A percentile compares a stretch with the other conserved stretches of the same genome.
These are phyloP conservation scores for Clitoria ternatea DNA, from an alignment of 306 rosid genomes.

Conservation along the genomic window DNA sequence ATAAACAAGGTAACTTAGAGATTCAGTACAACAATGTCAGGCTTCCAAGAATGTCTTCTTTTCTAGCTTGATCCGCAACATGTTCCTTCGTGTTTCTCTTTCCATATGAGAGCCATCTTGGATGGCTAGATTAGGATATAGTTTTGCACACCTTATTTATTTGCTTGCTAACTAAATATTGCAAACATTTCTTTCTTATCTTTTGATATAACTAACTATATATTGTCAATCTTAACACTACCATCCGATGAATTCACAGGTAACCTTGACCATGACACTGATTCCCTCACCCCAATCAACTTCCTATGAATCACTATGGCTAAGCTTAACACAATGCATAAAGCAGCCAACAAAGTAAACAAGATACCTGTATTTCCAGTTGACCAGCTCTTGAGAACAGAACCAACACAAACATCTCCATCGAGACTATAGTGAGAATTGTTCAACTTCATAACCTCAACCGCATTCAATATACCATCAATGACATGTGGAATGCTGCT, in stretches of 20 bases:
- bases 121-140: slow-evolving; percentile 13
- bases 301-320: slow-evolving; percentile 40
- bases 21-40: slow-evolving; percentile 7
- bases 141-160: slow-evolving; percentile 17
- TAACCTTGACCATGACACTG: slow-evolving; percentile 44
- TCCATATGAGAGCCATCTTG: neutral
- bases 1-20: slow-evolving; percentile 25
- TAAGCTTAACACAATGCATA: slow-evolving; percentile 37
- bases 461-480: slow-evolving; percentile 41
- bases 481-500: slow-evolving; percentile 39
- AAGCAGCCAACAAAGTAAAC: slow-evolving; percentile 39
- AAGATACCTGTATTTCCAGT: slow-evolving; percentile 29
- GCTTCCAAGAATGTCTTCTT: slow-evolving; percentile 1
- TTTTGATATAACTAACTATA: slow-evolving; percentile 13
- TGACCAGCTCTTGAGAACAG: slow-evolving; percentile 24
- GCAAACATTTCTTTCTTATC: neutral
- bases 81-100: neutral
- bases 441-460: slow-evolving; percentile 44
- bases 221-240: slow-evolving; percentile 7
- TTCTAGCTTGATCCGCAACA: slow-evolving; percentile 1
- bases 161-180: neutral
- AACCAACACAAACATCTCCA: slow-evolving; percentile 41
- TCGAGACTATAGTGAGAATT: slow-evolving; percentile 39
- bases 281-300: slow-evolving; percentile 31
- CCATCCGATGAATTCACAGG: slow-evolving; percentile 30